Evolutionary conservation across 805 yeast genomes (phyloP), one percentile per base, ranked within the genome.

Genomic region (Suhomyces sp.): DNA sequence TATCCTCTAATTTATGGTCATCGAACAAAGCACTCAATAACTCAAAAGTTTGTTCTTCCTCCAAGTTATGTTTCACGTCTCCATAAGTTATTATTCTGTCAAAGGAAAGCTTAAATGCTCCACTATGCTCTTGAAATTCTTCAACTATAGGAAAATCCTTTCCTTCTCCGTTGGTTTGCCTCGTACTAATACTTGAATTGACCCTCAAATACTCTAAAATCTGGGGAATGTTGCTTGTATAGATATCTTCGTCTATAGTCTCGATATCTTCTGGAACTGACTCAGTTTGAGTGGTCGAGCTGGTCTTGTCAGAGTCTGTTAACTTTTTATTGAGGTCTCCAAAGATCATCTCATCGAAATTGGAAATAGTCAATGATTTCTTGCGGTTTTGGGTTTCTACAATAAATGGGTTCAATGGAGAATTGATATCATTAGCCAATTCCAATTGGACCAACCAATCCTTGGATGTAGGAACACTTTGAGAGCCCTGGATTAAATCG

Each of bases 401-500:
- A 12, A 52, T 51, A 15, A 60, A 63, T 7, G 76, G 75, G 5
- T 73, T 68, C 57, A 80, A 77, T 0, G 77, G 70, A 2, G 77
- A 72, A 51, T 68, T 65, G 42, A 78, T 63, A 33, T 78, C 80
- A 55, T 76, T 73, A 0, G 84, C 71, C n/a, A 86, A 60, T 46
- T 77, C 79, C 47, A 87, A 64, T 60, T 87, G 93, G 12, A 78
- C 72, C 23, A 81, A 73, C 93, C 96, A 88, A 57, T 85, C 80
- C 31, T 74, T 74, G 6, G 86, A 76, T 1, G 76, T 73, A 0
- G 83, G 80, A 42, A 83, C 70, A 27, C 73, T 64, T 1, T 84
- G 78, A 26, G 72, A 71, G 4, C 65, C 72, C 55, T 76, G 79
- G 46, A 74, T 67, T 6, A 47, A 58, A 40, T 68, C 66, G 63